Base-by-base conservation (phyloP, 2,329 filamentous ascomycete species). In the Fusarium mangiferae region DNA sequence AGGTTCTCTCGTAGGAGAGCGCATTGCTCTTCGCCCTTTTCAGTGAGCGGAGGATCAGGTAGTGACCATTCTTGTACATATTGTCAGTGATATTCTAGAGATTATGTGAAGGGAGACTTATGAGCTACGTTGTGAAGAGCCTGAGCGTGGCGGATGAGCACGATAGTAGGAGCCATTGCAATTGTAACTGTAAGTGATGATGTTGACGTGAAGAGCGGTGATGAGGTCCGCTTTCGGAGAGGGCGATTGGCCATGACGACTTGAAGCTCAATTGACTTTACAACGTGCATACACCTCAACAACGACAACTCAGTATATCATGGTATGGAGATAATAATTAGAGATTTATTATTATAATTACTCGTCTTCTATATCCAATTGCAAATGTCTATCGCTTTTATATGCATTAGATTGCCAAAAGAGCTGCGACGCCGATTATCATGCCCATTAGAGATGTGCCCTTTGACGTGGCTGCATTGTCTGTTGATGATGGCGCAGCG, bases 81-180 rank as follows among this genome's bases (percentile, higher is more conserved):
- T 33, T 54, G 70, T 77, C 44, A 79, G 68, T n/a, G 22, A 36
- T 13, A 14, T 7, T 12, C 24, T 28, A 10, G 7, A 20, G 30
- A 20, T 30, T 14, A 6, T 24, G 26, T 24, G 18, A 41, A 55
- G 62, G 51, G 59, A 59, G 33, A 87, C 87, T 83, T 84, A 89
- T 89, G 80, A 56, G 82, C 78, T 20, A 83, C 81, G 67, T 90
- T 90, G 79, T 90, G 88, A n/a, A 85, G 78, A 14, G 86, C 88
- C 82, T 98, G 94, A 22, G 94, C 96, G 87, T 98, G 96, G 76
- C 96, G 93, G 78, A 98, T 92, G 78, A 98, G 87, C 75, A 98
- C 93, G 68, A 98, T 77, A 0, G 84, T 88, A 2, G 87, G 88
- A 58, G 88, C 78, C 88, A 90, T 90, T 33, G 17, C 58, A 59